Conservation (phyloP, 371 early-diverging fungal species). For the Blakeslea trispora region DNA sequence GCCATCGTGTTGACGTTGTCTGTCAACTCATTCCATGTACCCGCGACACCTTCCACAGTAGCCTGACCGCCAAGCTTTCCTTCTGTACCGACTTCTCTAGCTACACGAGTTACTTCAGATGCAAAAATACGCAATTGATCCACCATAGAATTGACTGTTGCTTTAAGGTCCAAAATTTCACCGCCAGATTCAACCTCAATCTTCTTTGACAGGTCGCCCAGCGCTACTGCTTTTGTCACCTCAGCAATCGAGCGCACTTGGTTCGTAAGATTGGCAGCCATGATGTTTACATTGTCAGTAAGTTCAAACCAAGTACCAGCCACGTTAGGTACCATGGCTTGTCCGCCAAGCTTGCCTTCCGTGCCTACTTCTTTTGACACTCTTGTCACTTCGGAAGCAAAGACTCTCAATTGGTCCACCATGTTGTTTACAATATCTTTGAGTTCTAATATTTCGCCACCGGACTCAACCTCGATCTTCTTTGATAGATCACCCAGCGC, state of each 20-base stretch:
- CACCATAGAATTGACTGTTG: slow-evolving; percentile 54
- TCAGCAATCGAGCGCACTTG: slow-evolving; percentile 65
- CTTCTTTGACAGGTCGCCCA: slow-evolving; percentile 63
- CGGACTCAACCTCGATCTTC: slow-evolving; percentile 48
- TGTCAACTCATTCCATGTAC: slow-evolving; percentile 67
- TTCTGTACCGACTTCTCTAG: slow-evolving; percentile 58
- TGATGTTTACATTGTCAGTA: slow-evolving; percentile 56
- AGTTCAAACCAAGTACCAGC: slow-evolving; percentile 59
- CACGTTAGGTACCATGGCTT: slow-evolving; percentile 47
- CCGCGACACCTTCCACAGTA: slow-evolving; percentile 54
- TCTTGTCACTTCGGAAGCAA: slow-evolving; percentile 53
- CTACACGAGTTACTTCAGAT: slow-evolving; percentile 58
- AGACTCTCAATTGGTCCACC: slow-evolving; percentile 54
- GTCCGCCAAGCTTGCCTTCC: slow-evolving; percentile 53
- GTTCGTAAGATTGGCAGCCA: slow-evolving; percentile 55
- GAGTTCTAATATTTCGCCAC: slow-evolving; percentile 52
- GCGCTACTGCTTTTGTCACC: slow-evolving; percentile 61
- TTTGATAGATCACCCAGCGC: slow-evolving; percentile 44
- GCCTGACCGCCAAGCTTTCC: slow-evolving; percentile 66
- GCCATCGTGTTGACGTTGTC: slow-evolving; percentile 68
- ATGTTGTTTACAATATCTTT: slow-evolving; percentile 52
- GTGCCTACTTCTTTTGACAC: slow-evolving; percentile 59
- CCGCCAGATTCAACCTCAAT: slow-evolving; percentile 45
- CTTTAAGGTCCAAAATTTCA: slow-evolving; percentile 49
- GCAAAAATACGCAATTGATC: slow-evolving; percentile 57